phyloP scores from a whole-genome alignment of 495 filamentous ascomycete species.

The Podospora anserina region DNA sequence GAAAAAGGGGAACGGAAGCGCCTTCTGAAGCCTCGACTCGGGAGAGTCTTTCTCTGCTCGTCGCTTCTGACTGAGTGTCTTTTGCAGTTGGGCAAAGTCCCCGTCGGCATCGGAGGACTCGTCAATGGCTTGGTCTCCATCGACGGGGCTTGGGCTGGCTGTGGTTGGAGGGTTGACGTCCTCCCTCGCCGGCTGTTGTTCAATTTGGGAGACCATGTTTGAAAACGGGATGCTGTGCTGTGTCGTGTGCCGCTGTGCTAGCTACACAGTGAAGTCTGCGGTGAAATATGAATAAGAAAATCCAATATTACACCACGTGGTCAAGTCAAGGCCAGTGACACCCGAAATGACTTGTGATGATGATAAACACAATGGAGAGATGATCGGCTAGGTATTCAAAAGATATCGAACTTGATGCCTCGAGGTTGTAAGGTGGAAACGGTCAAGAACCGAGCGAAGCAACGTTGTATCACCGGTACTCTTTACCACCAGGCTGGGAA shows the following conservation, averaged over 20 bases:
- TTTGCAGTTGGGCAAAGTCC: slow-evolving; percentile 33
- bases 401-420: not conserved
- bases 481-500: not conserved
- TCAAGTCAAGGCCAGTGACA: not conserved
- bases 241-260: not conserved
- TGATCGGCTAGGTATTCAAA: not conserved
- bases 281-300: not conserved
- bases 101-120: slow-evolving; percentile 37
- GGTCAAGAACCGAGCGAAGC: not conserved
- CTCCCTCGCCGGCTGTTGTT: not conserved
- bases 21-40: slow-evolving; percentile 26
- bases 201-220: not conserved
- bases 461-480: not conserved
- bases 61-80: slow-evolving; percentile 30
- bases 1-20: slow-evolving; percentile 33
- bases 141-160: not conserved
- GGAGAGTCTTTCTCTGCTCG: slow-evolving; percentile 31
- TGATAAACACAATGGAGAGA: not conserved
- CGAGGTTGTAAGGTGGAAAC: not conserved
- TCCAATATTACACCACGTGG: not conserved
- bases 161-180: not conserved
- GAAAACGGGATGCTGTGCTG: not conserved
- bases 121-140: slow-evolving; percentile 29
- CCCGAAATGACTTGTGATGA: not conserved
- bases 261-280: not conserved